phyloP scores from a whole-genome alignment of 2,329 filamentous ascomycete genomes.

The Sarocladium kiliense region DNA sequence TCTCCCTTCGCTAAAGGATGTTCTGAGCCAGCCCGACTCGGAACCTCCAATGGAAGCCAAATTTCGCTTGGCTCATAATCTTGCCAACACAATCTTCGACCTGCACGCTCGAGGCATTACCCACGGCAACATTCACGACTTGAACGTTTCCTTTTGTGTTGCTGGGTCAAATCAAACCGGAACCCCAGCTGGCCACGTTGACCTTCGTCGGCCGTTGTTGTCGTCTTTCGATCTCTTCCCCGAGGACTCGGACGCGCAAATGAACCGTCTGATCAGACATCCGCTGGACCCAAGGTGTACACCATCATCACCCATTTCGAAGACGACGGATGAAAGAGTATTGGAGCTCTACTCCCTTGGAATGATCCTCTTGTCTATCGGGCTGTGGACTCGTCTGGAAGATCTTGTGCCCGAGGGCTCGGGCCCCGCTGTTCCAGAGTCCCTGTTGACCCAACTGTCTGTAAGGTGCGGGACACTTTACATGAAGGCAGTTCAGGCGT shows the following conservation, averaged over 20 bases:
- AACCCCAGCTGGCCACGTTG: conserved; percentile 42
- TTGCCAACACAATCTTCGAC: conserved; percentile 68
- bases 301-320: conserved; percentile 39
- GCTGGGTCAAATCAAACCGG: conserved; percentile 25
- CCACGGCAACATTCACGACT: conserved; percentile 65
- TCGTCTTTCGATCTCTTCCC: conserved; percentile 70
- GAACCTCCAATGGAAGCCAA: conserved; percentile 70
- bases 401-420: conserved; percentile 38
- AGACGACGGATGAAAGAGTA: conserved; percentile 50
- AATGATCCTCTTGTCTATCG: conserved; percentile 68
- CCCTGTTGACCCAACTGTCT: conserved; percentile 57
- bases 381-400: conserved; percentile 66
- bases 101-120: conserved; percentile 64
- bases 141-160: conserved; percentile 60
- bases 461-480: conserved; percentile 69
- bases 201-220: conserved; percentile 64
- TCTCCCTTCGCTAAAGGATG: conserved; percentile 48
- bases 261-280: conserved; percentile 46
- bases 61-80: conserved; percentile 67
- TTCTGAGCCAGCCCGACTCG: conserved; percentile 45
- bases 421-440: conserved; percentile 51
- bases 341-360: conserved; percentile 70
- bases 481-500: conserved; percentile 68
- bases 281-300: conserved; percentile 55
- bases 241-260: conserved; percentile 18